A percentile compares a stretch with the other conserved stretches of the same genome.
Conservation (phyloP, 331 rosid species). For the Pyrus hybrid region DNA sequence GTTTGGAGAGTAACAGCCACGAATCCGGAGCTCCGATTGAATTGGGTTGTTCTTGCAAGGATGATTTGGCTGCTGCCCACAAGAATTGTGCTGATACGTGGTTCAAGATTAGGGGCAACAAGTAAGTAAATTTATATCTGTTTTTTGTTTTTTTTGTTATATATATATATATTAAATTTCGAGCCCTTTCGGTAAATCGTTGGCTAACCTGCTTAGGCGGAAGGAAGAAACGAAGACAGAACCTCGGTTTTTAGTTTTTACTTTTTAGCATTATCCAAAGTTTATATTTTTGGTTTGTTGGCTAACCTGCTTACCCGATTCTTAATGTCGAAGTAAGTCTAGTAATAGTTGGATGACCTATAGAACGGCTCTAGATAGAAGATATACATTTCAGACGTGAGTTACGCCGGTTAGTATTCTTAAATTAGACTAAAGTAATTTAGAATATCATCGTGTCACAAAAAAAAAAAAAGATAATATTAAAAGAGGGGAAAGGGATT, state of each 20-base stretch:
- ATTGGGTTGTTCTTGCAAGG: conserved; percentile 91
- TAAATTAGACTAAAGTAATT: no score
- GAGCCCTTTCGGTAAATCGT: background rate
- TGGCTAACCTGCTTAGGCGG: background rate
- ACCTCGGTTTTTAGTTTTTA: background rate
- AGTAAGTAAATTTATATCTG: conserved; percentile 39
- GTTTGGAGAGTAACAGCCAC: conserved; percentile 79
- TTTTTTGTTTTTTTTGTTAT: background rate
- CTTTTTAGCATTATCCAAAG: conserved; percentile 7
- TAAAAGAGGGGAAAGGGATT: no score
- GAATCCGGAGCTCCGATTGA: conserved; percentile 68
- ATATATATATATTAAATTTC: background rate
- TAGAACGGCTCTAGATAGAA: background rate
- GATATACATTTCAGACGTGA: background rate
- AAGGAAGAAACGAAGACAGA: background rate
- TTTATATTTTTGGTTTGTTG: background rate
- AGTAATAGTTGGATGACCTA: background rate
- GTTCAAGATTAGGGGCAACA: conserved; percentile 86
- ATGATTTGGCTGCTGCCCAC: conserved; percentile 85
- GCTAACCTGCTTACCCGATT: no score
- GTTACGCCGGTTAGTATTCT: rapidly evolving
- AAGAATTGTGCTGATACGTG: conserved; percentile 85
- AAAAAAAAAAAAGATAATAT: conserved; percentile 11
- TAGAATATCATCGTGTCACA: background rate
- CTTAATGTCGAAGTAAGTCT: background rate